Evolutionary conservation across 2,329 filamentous ascomycete species (phyloP), one percentile per base, ranked within the genome.

Genomic region (Eutypella sp.): DNA sequence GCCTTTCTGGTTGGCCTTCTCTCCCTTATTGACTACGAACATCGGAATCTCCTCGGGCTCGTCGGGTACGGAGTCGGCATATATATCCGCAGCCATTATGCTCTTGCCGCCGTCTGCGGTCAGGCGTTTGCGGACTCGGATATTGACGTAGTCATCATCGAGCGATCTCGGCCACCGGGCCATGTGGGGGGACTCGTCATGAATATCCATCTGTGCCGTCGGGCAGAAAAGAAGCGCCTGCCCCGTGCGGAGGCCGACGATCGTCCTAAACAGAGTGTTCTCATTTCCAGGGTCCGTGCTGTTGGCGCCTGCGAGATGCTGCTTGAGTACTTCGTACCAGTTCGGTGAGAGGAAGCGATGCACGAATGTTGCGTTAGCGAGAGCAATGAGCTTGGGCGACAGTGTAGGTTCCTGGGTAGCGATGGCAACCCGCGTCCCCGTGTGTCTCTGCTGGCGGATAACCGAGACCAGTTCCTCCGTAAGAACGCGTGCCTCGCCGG

Each of bases 211-310:
- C 19, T 45, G 47, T 1, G 53, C 57, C 1, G 51, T 56, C 1
- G 57, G 56, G 15, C 52, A 55, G 41, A 59, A 59, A 1, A 59
- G 37, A n/a, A 59, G 19, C 2, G 55, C 56, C 25, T 58, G 43
- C 18, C 57, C 55, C 1, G 51, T 56, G 6, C 44, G 31, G 4
- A 59, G 48, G 7, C 16, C 27, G 3, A 57, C 45, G 9, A 59
- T 59, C 1, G 41, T 48, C 3, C 49, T 33, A 20, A 59, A 57
- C 2, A 58, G 48, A 11, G 47, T 39, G 9, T 45, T 50, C 2
- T 20, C 10, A 16, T 22, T 15, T 15, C 29, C 16, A 3, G 33
- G 31, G 15, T 48, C 43, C 33, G 41, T 24, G 20, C 40, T 42
- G 11, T 25, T 47, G 10, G 47, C 52, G 3, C 44, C 54, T 2